Conservation (phyloP, 202 grass and related monocot genomes). For the Schoenoplectus tabernaemontani region DNA sequence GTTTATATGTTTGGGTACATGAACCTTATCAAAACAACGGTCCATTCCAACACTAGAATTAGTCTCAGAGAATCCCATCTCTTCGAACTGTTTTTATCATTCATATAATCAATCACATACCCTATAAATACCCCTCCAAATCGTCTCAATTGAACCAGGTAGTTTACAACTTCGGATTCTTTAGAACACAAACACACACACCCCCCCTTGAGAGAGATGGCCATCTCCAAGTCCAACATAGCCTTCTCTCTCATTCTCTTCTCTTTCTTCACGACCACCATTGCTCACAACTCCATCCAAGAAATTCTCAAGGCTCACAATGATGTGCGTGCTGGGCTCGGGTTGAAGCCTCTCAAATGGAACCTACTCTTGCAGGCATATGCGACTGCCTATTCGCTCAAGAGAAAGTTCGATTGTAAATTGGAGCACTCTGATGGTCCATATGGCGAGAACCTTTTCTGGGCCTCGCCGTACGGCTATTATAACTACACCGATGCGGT, state of each 20-base stretch:
- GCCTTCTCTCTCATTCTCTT: conserved; percentile 2
- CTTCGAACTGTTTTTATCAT: too few relatives aligned
- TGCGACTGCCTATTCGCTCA: conserved; percentile 32
- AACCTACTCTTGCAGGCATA: conserved; percentile 32
- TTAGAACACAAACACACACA: neutral
- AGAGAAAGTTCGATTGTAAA: conserved; percentile 32
- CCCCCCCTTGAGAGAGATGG: conserved; percentile 13
- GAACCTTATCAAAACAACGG: too few relatives aligned
- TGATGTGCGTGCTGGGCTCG: neutral
- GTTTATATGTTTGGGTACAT: too few relatives aligned
- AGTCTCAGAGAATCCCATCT: too few relatives aligned
- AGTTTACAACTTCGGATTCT: too few relatives aligned
- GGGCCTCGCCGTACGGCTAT: conserved; percentile 7
- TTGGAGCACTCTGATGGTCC: conserved; percentile 40
- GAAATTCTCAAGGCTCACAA: conserved; percentile 22
- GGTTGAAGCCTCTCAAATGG: conserved; percentile 25
- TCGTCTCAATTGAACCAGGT: neutral
- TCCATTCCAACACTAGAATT: too few relatives aligned
- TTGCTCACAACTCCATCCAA: neutral
- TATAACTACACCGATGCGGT: conserved; percentile 26
- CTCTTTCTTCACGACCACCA: neutral
- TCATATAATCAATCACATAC: neutral
- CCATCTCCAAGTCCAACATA: neutral
- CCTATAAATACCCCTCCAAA: neutral
- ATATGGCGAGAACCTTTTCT: conserved; percentile 63